Evolutionary conservation across 164 flowering plant genomes (phyloP), one percentile per base, ranked within the genome.

Genomic region (Brasenia schreberi): DNA sequence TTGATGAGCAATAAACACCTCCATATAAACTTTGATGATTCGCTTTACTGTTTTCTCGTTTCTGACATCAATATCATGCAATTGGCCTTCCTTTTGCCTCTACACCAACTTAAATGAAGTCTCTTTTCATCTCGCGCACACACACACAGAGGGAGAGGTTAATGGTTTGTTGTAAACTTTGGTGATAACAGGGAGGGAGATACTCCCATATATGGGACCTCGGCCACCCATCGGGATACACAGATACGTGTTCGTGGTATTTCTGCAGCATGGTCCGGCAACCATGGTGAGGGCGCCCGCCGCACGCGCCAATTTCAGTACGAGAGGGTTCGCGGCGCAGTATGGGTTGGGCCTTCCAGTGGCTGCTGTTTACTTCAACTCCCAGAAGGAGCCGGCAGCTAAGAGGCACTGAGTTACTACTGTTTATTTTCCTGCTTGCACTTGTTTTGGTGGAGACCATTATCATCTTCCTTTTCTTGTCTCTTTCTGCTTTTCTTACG

Each of bases 201-300:
- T 82, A 0, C 64, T 89, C 14, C 65, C 77, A 0, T 89, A 89
- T 65, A 56, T 72, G 70, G 87, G 78, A 0, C 93, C 96, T 0
- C 60, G 77, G 33, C 96, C 96, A 1, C 84, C 91, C 5, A 76
- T 86, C 9, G 96, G 93, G 1, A 89, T 89, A 27, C 96, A 89
- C 73, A 77, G 96, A 58, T 89, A 78, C 78, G 75, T 86, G 0
- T 27, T 86, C 23, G 85, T 86, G 70, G 79, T 87, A 18, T 87
- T 80, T 77, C 71, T 68, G 78, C 96, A 89, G 73, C 77, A 70
- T 71, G 44, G n/a, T 6, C 63, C 72, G 5, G 2, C 76, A 64
- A 74, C 68, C 2, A 10, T 44, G 33, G 62, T 81, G 62, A 73
- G 75, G 45, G 23, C 33, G 23, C 87, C 83, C 0, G 5, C 62